Evolutionary conservation across 495 filamentous ascomycete species (phyloP).

Genomic region (Podospora pseudoanserina): DNA sequence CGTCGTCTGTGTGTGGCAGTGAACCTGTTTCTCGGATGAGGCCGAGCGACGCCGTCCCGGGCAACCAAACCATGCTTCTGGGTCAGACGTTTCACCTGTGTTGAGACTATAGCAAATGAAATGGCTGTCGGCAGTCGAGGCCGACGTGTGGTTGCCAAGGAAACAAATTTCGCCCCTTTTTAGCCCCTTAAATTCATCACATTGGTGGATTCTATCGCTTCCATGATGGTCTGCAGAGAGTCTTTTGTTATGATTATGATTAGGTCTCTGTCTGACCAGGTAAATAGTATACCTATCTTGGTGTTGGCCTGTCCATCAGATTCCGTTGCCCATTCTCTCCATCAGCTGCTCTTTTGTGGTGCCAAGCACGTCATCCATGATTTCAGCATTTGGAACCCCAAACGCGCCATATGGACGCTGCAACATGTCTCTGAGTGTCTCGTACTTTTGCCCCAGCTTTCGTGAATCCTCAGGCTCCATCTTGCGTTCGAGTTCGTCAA

Average conservation of each 20-base stretch:
- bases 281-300: no score
- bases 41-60: not conserved
- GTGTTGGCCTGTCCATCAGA: not conserved
- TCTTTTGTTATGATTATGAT: no score
- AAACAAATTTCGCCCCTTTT: not conserved
- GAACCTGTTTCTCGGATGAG: not conserved
- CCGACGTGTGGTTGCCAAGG: not conserved
- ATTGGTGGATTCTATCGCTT: not conserved
- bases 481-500: conserved; percentile 25
- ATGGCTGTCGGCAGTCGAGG: not conserved
- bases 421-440: conserved; percentile 27
- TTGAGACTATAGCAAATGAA: not conserved
- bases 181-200: not conserved
- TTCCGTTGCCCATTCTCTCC: conserved; percentile 9
- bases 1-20: not conserved
- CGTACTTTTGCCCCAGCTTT: conserved; percentile 26
- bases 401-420: conserved; percentile 30
- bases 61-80: not conserved
- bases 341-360: conserved; percentile 28
- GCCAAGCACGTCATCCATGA: conserved; percentile 25
- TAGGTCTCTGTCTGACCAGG: no score
- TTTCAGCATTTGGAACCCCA: conserved; percentile 23
- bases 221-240: no score
- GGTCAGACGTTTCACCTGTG: not conserved
- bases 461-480: conserved; percentile 25